A percentile compares a stretch with the other conserved stretches of the same genome.
Conservation (phyloP, 2,329 filamentous ascomycete species). For the Verticillium dahliae region DNA sequence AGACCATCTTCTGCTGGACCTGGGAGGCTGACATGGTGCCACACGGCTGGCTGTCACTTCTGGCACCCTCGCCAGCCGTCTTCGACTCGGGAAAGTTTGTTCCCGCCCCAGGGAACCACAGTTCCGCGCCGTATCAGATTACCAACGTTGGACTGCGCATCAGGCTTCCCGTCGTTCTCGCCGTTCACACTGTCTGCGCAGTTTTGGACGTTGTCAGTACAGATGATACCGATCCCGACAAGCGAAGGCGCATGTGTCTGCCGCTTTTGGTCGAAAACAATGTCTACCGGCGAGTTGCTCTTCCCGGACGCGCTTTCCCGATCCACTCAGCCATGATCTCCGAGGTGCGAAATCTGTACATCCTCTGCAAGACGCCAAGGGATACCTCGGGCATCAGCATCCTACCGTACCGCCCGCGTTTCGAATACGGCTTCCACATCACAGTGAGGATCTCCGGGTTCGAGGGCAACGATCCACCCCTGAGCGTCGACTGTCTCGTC, state of each 20-base stretch:
- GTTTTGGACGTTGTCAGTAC: constrained; percentile 8
- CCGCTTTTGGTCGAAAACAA: constrained; percentile 5
- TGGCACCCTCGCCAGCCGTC: constrained; percentile 6
- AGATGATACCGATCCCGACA: constrained; percentile 5
- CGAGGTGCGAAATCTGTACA: constrained; percentile 3
- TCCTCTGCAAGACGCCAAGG: constrained; percentile 2
- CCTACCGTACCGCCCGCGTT: constrained; percentile 3
- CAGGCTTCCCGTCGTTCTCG: constrained; percentile 4
- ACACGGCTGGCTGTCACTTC: constrained; percentile 2
- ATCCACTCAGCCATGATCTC: constrained; percentile 2
- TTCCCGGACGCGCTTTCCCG: constrained; percentile 2
- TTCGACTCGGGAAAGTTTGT: constrained; percentile 3
- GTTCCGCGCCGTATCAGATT: constrained; percentile 2
- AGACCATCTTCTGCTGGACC: constrained; percentile 19
- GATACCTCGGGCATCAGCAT: constrained; percentile 1
- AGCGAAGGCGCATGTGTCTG: constrained; percentile 5
- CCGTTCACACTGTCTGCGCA: constrained; percentile 4
- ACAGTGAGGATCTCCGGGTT: constrained; percentile 2
- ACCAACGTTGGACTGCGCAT: constrained; percentile 6
- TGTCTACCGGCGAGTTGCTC: constrained; percentile 4
- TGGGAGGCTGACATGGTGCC: constrained; percentile 9
- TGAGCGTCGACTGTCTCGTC: constrained; percentile 3
- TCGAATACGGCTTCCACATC: constrained; percentile 5
- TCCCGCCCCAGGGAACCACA: background rate
- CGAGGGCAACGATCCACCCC: background rate